Conservation (phyloP, 2,329 filamentous ascomycete genomes). For the Aspergillus texensis region DNA sequence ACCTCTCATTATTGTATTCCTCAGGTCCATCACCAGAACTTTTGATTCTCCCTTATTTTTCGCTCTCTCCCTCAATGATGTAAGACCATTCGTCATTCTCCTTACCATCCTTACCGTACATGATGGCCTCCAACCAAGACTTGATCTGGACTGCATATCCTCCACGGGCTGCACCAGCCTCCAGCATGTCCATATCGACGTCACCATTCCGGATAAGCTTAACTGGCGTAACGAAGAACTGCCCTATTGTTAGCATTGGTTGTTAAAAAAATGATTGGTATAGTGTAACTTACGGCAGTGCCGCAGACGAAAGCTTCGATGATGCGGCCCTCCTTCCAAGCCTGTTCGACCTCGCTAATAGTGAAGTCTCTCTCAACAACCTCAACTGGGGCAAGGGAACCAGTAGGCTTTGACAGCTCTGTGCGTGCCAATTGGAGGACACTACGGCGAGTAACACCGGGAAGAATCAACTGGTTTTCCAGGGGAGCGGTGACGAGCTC, state of each 20-base stretch:
- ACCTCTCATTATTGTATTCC: neutral
- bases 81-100: constrained; percentile 71
- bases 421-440: constrained; percentile 72
- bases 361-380: constrained; percentile 82
- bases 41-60: constrained; percentile 21
- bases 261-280: no score
- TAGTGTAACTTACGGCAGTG: constrained; percentile 69
- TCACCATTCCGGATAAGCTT: constrained; percentile 70
- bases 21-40: neutral
- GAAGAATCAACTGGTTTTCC: constrained; percentile 79
- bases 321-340: constrained; percentile 72
- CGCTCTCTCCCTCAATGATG: constrained; percentile 63
- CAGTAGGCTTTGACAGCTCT: constrained; percentile 54
- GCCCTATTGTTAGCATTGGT: constrained; percentile 6
- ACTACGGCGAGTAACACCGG: constrained; percentile 83
- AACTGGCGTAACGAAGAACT: constrained; percentile 73
- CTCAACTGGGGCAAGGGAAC: constrained; percentile 69
- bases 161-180: constrained; percentile 30
- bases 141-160: constrained; percentile 56
- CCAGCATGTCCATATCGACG: constrained; percentile 59
- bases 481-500: constrained; percentile 83
- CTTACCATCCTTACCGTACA: constrained; percentile 72
- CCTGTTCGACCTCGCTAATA: constrained; percentile 75
- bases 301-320: constrained; percentile 85
- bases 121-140: constrained; percentile 69